phyloP scores from a whole-genome alignment of 768 basidiomycete species.

The Solioccasus polychromus region DNA sequence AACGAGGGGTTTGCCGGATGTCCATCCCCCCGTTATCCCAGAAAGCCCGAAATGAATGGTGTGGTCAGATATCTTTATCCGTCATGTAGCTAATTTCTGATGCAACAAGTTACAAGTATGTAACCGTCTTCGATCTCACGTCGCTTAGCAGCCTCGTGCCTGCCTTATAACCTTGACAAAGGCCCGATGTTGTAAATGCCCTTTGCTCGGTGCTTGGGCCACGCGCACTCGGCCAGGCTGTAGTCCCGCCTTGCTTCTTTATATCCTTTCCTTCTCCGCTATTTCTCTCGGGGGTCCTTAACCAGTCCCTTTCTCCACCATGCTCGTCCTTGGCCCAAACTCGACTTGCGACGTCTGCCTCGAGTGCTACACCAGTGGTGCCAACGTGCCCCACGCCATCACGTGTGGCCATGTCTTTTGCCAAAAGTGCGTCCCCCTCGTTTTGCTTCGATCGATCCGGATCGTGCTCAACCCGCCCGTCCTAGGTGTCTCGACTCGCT shows the following conservation, averaged over 20 bases:
- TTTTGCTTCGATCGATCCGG: no score
- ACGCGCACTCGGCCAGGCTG: slow-evolving; percentile 31
- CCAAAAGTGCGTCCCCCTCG: slow-evolving; percentile 35
- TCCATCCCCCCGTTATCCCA: slow-evolving; percentile 19
- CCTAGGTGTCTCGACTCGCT: slow-evolving; percentile 55
- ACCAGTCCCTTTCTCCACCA: slow-evolving; percentile 38
- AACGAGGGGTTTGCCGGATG: slow-evolving; percentile 13
- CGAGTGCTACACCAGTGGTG: slow-evolving; percentile 53
- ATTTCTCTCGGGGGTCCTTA: slow-evolving; percentile 29
- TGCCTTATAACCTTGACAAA: slow-evolving; percentile 32
- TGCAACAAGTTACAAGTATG: slow-evolving; percentile 12
- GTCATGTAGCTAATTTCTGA: slow-evolving; percentile 15
- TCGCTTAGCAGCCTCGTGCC: slow-evolving; percentile 35
- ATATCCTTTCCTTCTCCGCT: slow-evolving; percentile 11
- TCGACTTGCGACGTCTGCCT: slow-evolving; percentile 78
- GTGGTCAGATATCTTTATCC: slow-evolving; percentile 18
- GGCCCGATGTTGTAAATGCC: slow-evolving; percentile 20
- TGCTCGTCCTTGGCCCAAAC: slow-evolving; percentile 63
- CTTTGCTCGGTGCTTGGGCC: slow-evolving; percentile 22
- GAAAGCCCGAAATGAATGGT: slow-evolving; percentile 28
- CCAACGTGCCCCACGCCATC: slow-evolving; percentile 61
- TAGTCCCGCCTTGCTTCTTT: slow-evolving; percentile 19
- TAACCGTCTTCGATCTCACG: slow-evolving; percentile 29
- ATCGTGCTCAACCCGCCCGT: slow-evolving; percentile 2
- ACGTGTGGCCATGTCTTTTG: slow-evolving; percentile 75